Conservation (phyloP, 139 green algal genomes). For the Pleodorina starrii region DNA sequence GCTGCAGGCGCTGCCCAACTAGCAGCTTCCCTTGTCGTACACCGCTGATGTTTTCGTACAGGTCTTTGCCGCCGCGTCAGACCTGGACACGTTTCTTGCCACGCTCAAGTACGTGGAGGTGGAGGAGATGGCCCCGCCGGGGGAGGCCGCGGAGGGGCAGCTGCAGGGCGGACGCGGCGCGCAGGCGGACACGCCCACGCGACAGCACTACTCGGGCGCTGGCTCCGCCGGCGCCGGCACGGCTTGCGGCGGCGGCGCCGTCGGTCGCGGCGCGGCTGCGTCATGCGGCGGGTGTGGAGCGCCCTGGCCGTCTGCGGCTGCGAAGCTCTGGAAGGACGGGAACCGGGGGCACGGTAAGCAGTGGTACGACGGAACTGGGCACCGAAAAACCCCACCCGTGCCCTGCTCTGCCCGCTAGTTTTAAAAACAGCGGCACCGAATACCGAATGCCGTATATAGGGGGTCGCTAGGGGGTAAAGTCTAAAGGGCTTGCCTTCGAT, state of each 20-base stretch:
- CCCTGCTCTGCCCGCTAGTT: neutral
- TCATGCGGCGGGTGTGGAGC: neutral
- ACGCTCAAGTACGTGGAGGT: constrained; percentile 50
- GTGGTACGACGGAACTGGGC: neutral
- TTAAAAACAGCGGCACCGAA: neutral
- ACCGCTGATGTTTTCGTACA: neutral
- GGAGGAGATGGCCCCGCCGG: neutral
- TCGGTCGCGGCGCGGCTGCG: too few relatives aligned
- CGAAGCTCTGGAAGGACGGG: neutral
- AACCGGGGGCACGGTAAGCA: neutral
- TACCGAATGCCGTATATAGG: neutral
- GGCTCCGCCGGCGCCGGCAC: neutral
- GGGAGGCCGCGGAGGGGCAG: neutral
- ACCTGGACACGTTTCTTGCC: constrained; percentile 53
- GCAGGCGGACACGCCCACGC: too few relatives aligned
- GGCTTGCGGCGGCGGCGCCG: too few relatives aligned
- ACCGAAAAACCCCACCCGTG: too few relatives aligned
- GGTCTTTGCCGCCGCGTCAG: constrained; percentile 35
- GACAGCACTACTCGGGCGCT: neutral
- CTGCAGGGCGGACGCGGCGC: too few relatives aligned
- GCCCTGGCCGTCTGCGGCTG: neutral
- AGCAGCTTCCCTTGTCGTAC: neutral
- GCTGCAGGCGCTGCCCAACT: neutral
- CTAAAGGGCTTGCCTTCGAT: neutral
- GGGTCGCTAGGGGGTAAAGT: neutral